Conservation (phyloP, 2,329 filamentous ascomycete genomes). For the Arthrobotrys entomopaga region DNA sequence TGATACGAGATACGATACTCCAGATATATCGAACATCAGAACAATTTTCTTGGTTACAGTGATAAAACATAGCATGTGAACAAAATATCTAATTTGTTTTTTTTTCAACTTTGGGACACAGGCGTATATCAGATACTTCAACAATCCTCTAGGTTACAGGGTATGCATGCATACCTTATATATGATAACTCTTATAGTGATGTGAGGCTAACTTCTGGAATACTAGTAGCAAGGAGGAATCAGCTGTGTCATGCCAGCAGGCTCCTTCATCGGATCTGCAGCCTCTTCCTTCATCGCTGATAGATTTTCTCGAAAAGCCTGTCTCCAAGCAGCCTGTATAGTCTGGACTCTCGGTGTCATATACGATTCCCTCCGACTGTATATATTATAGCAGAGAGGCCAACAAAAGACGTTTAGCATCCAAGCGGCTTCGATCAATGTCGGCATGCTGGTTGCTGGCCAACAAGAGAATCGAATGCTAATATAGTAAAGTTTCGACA, state of each 20-base stretch:
- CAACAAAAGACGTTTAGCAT: slow-evolving; percentile 63
- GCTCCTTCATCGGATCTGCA: slow-evolving; percentile 64
- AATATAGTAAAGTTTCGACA: slow-evolving; percentile 62
- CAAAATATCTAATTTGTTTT: slow-evolving; percentile 64
- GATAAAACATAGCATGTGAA: slow-evolving; percentile 7
- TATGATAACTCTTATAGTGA: too few relatives aligned
- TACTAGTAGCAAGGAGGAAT: slow-evolving; percentile 61
- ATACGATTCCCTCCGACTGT: slow-evolving; percentile 50
- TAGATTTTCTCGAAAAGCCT: slow-evolving; percentile 65
- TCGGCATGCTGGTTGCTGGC: slow-evolving; percentile 77
- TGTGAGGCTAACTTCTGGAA: background rate
- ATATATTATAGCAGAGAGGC: too few relatives aligned
- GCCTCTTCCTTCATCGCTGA: slow-evolving; percentile 67
- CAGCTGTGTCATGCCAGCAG: slow-evolving; percentile 62
- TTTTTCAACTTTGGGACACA: slow-evolving; percentile 71
- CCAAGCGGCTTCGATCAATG: slow-evolving; percentile 72
- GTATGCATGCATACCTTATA: slow-evolving; percentile 33
- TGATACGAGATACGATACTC: too few relatives aligned
- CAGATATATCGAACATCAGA: too few relatives aligned
- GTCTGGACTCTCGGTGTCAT: slow-evolving; percentile 67
- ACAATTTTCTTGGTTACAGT: background rate
- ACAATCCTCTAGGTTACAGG: slow-evolving; percentile 64
- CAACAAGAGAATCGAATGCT: background rate
- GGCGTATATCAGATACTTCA: slow-evolving; percentile 78
- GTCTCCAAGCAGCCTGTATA: slow-evolving; percentile 66